Evolutionary conservation across 2,329 filamentous ascomycete genomes (phyloP), one percentile per base, ranked within the genome.

Genomic region (Trichoderma cornu-damae): DNA sequence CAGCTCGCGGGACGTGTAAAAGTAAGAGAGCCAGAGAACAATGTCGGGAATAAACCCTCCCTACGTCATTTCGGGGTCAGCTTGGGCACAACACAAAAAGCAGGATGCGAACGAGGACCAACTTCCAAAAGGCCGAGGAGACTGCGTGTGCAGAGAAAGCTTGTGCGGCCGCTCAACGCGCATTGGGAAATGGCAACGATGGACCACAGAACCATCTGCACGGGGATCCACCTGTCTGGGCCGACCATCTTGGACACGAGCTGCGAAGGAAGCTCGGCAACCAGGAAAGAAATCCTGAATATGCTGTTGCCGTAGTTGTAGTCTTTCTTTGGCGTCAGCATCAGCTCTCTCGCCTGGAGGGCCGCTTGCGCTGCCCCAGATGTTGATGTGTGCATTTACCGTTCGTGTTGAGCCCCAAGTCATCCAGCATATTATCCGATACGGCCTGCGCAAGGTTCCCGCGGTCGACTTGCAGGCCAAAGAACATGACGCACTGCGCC

Each of bases 401-500:
- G 32, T 54, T 54, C 6, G 50, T 54, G 20, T 24, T 43, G 6
- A 54, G 40, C 6, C 50, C 50, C 3, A 54, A 44, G 4, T 54
- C 50, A 28, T 54, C 50, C 8, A 54, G 6, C 50, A 54, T 54
- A 11, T 54, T 54, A 20, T 54, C 50, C 3, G 50, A 54, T 6
- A 54, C 50, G 7, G 50, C 50, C 7, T 54, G 50, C 20, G 50
- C 50, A 46, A 54, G 50, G 11, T 54, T 54, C 28, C 50, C 50
- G 20, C 50, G 40, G 5, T 54, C 50, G 20, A 54, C 50, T 16
- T 54, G 50, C 5, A 54, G 50, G 11, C 50, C 50, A 37, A 54
- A 54, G 20, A 54, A 54, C 50, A 54, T 54, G 40, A 54, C 30
- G 6, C 50, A 54, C 50, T 54, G 11, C 11, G 26, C n/a, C n/a